Conservation (phyloP, 129 eudicot species). For the Chrysanthemum lavandulifolium region DNA sequence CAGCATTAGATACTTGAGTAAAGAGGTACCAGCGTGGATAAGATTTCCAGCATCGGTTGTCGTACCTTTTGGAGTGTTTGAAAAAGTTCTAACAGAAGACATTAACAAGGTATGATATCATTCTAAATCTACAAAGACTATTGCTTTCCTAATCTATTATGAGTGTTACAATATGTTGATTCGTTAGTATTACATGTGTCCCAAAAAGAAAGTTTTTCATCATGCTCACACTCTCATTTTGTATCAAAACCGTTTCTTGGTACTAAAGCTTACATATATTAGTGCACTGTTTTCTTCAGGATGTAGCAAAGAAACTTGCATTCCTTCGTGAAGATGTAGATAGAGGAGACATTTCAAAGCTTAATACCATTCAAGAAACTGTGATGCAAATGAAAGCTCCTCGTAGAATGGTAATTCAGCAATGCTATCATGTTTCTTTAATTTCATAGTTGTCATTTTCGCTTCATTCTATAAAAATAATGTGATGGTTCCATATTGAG, state of each 20-base stretch:
- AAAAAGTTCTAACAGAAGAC: slow-evolving; percentile 42
- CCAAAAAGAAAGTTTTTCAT: background rate
- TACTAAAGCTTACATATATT: slow-evolving; percentile 9
- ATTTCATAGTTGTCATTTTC: background rate
- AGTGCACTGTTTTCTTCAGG: slow-evolving; percentile 33
- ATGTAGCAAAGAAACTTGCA: slow-evolving; percentile 36
- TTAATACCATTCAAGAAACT: slow-evolving; percentile 38
- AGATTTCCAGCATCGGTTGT: slow-evolving; percentile 47
- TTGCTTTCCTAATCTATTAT: background rate
- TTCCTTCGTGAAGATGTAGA: slow-evolving; percentile 32
- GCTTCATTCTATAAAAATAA: background rate
- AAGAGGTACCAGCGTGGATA: slow-evolving; percentile 43
- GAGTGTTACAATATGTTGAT: background rate
- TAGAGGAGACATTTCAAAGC: slow-evolving; percentile 43
- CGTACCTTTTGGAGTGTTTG: slow-evolving; percentile 51
- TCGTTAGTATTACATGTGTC: background rate
- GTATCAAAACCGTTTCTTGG: slow-evolving; percentile 7
- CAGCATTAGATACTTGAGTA: slow-evolving; percentile 45
- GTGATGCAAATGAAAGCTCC: slow-evolving; percentile 50
- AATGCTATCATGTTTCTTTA: background rate
- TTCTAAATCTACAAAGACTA: background rate
- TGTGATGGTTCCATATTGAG: background rate
- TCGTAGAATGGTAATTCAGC: slow-evolving; percentile 38
- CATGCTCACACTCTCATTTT: background rate
- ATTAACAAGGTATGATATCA: slow-evolving; percentile 43